Base-by-base conservation (phyloP, 2,329 filamentous ascomycete genomes). In the Pseudopithomyces maydicus region DNA sequence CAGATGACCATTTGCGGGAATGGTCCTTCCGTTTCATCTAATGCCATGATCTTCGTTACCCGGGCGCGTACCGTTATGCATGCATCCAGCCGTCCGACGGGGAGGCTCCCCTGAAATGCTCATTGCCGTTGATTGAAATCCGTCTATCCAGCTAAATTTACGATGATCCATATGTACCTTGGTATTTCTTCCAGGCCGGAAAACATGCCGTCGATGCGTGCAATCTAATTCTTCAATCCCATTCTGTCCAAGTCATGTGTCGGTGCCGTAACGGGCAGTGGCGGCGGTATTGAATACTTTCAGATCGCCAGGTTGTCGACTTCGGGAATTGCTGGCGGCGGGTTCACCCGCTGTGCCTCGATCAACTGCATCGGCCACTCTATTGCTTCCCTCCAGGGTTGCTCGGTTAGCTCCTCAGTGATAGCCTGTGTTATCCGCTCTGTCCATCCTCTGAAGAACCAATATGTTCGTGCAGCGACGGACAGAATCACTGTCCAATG, bases 371-470 rank as follows among this genome's bases (percentile, higher is more conserved):
- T 19, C 11, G 69, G 70, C 72, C 71, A 75, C 41, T 67, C 61
- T 22, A 72, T 51, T 4, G 57, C 59, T 2, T 58, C 57, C 11
- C 61, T 32, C 72, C 72, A 74, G 8, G 47, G 63, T n/a, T 63
- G 57, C 17, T 71, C 68, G 23, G 57, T 44, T 4, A 71, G 41
- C 35, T 41, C 48, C 10, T 70, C 59, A 10, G 53, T 59, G 39
- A 71, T 68, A 3, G 63, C 60, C 8, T 59, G 57, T 49, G 73
- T 66, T 4, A 74, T 52, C 19, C 67, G 60, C 36, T 69, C 56
- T 17, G 66, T 72, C 72, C 75, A 74, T 1, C 71, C 72, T 2
- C 70, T 54, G 55, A 77, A 66, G 78, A 76, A 77, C 78, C 68
- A 80, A 67, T 73, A 77, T 12, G 61, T 55, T 64, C 64, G 56